A percentile compares a stretch with the other conserved stretches of the same genome.
These are phyloP conservation scores for Podaxis mareebaensis DNA, from an alignment of 768 basidiomycete genomes.

Conservation along the genomic window DNA sequence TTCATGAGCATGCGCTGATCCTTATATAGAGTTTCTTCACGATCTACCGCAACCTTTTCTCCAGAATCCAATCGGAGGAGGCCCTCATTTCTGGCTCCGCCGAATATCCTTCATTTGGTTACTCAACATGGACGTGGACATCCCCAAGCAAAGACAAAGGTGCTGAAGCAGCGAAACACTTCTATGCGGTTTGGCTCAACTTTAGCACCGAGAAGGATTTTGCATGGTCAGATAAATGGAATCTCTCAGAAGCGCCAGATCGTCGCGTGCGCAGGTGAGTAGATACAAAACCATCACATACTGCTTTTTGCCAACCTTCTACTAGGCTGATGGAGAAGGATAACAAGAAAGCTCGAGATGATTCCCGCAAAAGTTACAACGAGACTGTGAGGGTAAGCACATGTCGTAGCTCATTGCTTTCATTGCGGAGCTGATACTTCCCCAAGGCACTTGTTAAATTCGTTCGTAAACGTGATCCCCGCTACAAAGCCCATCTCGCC, in stretches of 20 bases:
- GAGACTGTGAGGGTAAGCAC: conserved; percentile 78
- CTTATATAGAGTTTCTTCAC: conserved; percentile 78
- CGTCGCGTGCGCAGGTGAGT: conserved; percentile 74
- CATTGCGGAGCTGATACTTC: background rate
- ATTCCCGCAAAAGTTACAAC: conserved; percentile 88
- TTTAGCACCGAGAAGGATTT: conserved; percentile 90
- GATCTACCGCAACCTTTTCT: conserved; percentile 86
- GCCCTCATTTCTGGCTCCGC: conserved; percentile 38
- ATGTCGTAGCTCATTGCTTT: background rate
- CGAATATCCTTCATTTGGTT: conserved; percentile 83
- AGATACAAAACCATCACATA: background rate
- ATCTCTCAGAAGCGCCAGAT: conserved; percentile 82
- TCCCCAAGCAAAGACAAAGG: conserved; percentile 43
- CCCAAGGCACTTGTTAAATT: conserved; percentile 71
- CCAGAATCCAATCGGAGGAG: conserved; percentile 83
- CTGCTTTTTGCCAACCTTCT: background rate
- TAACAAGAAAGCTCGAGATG: conserved; percentile 89
- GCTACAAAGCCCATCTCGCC: conserved; percentile 69
- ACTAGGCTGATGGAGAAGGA: conserved; percentile 90
- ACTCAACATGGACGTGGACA: conserved; percentile 73
- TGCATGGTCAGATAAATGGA: conserved; percentile 84
- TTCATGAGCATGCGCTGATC: conserved; percentile 3
- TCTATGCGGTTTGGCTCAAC: conserved; percentile 86
- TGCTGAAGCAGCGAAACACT: conserved; percentile 60
- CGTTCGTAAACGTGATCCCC: conserved; percentile 84